Percentiles rank a stretch among this genome's conserved stretches.
Evolutionary conservation across 106 monocot species (phyloP).

Genomic region (Phalaenopsis aphrodite): DNA sequence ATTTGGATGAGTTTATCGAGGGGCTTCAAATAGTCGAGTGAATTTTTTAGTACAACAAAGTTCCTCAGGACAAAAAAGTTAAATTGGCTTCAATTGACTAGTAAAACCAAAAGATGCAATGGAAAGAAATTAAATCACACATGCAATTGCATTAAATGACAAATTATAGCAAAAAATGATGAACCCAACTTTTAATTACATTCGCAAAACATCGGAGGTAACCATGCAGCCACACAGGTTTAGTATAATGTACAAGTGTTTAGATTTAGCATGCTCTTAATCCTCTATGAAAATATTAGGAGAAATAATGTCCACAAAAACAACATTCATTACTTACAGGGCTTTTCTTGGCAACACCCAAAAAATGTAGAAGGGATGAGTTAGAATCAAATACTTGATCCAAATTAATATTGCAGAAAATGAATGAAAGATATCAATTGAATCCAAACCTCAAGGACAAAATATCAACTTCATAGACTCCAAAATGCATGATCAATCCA

Average conservation of each 20-base stretch:
- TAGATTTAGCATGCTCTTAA: background rate
- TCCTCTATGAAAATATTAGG: background rate
- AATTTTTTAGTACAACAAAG: too few species aligned
- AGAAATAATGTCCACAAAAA: background rate
- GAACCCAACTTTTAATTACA: background rate
- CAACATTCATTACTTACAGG: too few species aligned
- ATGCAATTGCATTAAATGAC: background rate
- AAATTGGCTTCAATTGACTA: too few species aligned
- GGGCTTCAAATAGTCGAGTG: too few species aligned
- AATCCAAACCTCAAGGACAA: background rate
- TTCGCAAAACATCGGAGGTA: background rate
- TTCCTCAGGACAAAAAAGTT: too few species aligned
- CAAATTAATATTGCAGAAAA: background rate
- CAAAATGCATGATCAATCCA: background rate
- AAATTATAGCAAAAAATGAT: background rate
- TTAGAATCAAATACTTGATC: background rate
- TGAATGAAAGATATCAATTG: background rate
- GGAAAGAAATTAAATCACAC: background rate
- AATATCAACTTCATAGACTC: slow-evolving; percentile 1
- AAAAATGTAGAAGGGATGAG: background rate
- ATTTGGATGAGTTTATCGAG: too few species aligned
- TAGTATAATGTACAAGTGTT: background rate
- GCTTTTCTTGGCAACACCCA: too few species aligned
- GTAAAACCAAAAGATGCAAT: background rate
- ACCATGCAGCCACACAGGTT: background rate